phyloP scores from a whole-genome alignment of 768 basidiomycete genomes.

The Coprinopsis marcescibilis region DNA sequence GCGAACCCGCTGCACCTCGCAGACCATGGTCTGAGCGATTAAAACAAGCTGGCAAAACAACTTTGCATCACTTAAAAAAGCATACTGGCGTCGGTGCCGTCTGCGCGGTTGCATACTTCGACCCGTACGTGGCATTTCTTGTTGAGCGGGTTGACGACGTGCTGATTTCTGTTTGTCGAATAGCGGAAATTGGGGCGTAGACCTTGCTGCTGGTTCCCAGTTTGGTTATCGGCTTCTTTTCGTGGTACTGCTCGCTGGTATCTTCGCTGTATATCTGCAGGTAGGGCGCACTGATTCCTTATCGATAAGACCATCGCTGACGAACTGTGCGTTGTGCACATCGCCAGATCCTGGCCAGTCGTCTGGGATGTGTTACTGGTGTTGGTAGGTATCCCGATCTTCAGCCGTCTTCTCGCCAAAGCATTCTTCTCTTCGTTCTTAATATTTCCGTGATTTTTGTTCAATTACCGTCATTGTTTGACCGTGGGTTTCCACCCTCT shows the following conservation, averaged over 20 bases:
- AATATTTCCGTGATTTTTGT: too few relatives aligned
- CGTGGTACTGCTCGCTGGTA: slow-evolving; percentile 73
- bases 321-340: neutral
- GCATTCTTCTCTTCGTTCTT: slow-evolving; percentile 4
- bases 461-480: too few relatives aligned
- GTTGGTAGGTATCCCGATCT: slow-evolving; percentile 43
- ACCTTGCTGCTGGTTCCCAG: slow-evolving; percentile 79
- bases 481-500: too few relatives aligned
- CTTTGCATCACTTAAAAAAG: slow-evolving; percentile 48
- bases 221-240: slow-evolving; percentile 87
- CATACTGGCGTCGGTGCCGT: slow-evolving; percentile 83
- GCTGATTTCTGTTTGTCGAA: slow-evolving; percentile 2
- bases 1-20: slow-evolving; percentile 5
- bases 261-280: slow-evolving; percentile 83
- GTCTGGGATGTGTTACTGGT: slow-evolving; percentile 79
- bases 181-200: slow-evolving; percentile 88
- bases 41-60: slow-evolving; percentile 23
- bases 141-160: slow-evolving; percentile 4
- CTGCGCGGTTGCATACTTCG: slow-evolving; percentile 85
- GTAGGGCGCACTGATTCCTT: slow-evolving; percentile 24
- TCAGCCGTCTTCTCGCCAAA: neutral
- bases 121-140: slow-evolving; percentile 54
- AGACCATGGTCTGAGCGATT: slow-evolving; percentile 18
- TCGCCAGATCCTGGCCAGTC: slow-evolving; percentile 76
- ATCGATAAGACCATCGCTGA: neutral